Evolutionary conservation across 306 rosid genomes (phyloP), one percentile per base, ranked within the genome.

Genomic region (Malus asiatica): DNA sequence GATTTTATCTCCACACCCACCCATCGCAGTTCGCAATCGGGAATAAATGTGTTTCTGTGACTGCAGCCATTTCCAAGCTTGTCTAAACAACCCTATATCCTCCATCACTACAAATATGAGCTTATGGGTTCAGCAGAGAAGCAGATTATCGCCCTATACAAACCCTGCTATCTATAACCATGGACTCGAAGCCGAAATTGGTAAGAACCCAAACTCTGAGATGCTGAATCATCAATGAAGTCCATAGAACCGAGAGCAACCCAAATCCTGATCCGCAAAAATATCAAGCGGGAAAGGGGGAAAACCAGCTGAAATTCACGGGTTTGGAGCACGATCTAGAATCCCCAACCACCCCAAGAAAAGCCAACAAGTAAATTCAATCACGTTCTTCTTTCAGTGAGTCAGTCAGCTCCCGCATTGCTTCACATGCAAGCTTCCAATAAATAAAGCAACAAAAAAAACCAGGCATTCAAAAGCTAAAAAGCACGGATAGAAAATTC

Each of bases 51-150:
- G 92, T 75, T 88, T 93, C 77, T 90, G 96, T 0, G 86, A 88
- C 59, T 80, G 86, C 79, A 93, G 81, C 97, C 98, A 93, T 83
- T 87, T 87, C 96, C 96, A 91, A 44, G 81, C 91, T 83, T 93
- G 98, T 70, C 90, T 90, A 67, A 91, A 90, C 75, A 93, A 82
- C 74, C 96, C 88, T 71, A 93, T 87, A 67, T 93, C 97, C 86
- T 93, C 97, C 98, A 93, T 93, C 78, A 87, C 83, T 57, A 29
- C 78, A 52, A 9, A 3, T 75, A 85, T 35, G 52, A 5, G 60
- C 64, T 62, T 1, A 2, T 8, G 23, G 14, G 19, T 8, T 30
- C 16, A 73, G 22, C 66, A 20, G 51, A n/a, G 46, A 57, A 29
- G 3, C 60, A 30, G 52, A 42, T 73, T 52, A 52, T n/a, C 44